Base-by-base conservation (phyloP, 148 eudicot genomes). In the Beta vulgaris region DNA sequence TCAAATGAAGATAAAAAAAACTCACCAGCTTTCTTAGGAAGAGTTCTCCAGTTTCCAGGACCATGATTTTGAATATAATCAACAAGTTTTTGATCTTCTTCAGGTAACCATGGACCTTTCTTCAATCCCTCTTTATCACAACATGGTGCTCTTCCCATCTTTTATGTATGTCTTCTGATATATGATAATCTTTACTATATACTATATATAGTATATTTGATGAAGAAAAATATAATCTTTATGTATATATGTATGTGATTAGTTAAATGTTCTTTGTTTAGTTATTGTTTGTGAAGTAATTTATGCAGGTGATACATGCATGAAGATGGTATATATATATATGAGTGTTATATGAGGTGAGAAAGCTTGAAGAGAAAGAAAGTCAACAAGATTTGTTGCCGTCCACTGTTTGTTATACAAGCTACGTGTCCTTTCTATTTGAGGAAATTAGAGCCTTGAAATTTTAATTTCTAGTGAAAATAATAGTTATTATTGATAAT, bases 51-150 rank as follows among this genome's bases (percentile, higher is more conserved):
- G 51, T 94, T 94, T 4, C 98, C 97, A 77, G 83, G 86, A 14
- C 98, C 97, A 84, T 91, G 79, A 65, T 87, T 81, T 11, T 91
- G 89, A 67, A 94, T 90, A 79, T 85, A 88, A 82, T 88, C 93
- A 43, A 86, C 44, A 6, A 94, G 98, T 65, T 87, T 91, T 58
- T 91, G 86, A 75, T 94, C 98, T 74, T 94, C 98, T 58, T 94
- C 98, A 7, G 93, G 86, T 51, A 93, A 86, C 98, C 98, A 94
- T 59, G 98, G 97, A 21, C 98, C 98, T 43, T 88, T 94, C 81
- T 94, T 94, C 44, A 90, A 80, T 23, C 98, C 98, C 76, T 88
- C 86, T 73, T 86, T 94, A 28, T 94, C 93, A 83, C 98, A 93
- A 59, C 98, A 90, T 67, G 97, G 98, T 76, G 93, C 75, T 87